Conservation (phyloP, 2,329 filamentous ascomycete species). For the Calonectria pauciramosa region DNA sequence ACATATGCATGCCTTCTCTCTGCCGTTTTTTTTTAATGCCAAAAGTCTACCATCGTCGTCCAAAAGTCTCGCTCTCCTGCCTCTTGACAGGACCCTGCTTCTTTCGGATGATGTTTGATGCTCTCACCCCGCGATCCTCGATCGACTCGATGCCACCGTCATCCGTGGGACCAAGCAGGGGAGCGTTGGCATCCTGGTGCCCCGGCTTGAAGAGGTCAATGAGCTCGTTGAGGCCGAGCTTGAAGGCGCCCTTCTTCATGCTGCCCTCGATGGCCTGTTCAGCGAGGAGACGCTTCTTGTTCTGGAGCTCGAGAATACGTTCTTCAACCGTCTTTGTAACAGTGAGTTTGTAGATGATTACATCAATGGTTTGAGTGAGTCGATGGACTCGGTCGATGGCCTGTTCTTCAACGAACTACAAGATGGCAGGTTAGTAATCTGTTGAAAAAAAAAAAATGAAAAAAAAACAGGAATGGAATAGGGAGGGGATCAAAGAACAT, state of each 20-base stretch:
- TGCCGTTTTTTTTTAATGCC: conserved; percentile 15
- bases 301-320: conserved; percentile 92
- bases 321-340: conserved; percentile 91
- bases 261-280: conserved; percentile 90
- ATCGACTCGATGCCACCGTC: conserved; percentile 34
- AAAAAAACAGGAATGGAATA: neutral
- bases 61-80: conserved; percentile 57
- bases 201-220: conserved; percentile 88
- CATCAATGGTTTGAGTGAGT: conserved; percentile 96
- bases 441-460: neutral
- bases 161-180: conserved; percentile 35
- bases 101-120: conserved; percentile 43
- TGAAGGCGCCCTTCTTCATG: conserved; percentile 79
- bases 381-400: conserved; percentile 98
- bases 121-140: conserved; percentile 37
- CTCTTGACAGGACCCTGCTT: conserved; percentile 43
- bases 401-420: conserved; percentile 95
- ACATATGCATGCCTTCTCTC: neutral
- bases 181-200: conserved; percentile 36
- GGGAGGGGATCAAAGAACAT: conserved; percentile 50
- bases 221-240: conserved; percentile 94
- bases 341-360: conserved; percentile 95
- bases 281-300: conserved; percentile 93
- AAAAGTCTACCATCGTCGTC: conserved; percentile 55
- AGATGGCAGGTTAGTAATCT: conserved; percentile 23